Evolutionary conservation across 768 basidiomycete species (phyloP).

Genomic region (Lactarius trivialis): DNA sequence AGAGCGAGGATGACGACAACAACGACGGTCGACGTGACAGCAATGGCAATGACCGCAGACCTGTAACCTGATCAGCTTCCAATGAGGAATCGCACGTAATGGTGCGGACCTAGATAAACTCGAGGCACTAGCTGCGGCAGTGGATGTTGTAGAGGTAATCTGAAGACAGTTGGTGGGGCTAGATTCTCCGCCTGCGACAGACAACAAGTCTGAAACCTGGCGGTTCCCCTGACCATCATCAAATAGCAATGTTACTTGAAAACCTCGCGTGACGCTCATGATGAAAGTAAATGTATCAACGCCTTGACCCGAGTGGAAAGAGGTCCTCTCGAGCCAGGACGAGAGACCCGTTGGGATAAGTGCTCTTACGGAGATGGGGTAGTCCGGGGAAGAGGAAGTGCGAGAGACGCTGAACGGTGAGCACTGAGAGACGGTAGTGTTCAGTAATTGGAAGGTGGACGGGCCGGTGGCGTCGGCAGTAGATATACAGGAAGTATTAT

Average conservation of each 20-base stretch:
- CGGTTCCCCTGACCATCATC: conserved; percentile 35
- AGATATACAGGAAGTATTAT: conserved; percentile 39
- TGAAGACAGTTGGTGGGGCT: conserved; percentile 28
- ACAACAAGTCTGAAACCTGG: conserved; percentile 40
- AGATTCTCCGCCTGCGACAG: conserved; percentile 30
- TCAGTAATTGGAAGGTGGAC: conserved; percentile 31
- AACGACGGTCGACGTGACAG: not conserved
- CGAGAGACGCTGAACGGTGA: conserved; percentile 41
- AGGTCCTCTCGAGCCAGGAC: conserved; percentile 24
- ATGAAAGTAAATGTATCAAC: conserved; percentile 38
- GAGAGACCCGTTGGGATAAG: conserved; percentile 28
- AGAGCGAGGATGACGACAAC: conserved; percentile 5
- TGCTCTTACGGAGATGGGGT: conserved; percentile 37
- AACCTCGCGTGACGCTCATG: conserved; percentile 35
- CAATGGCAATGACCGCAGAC: conserved; percentile 10
- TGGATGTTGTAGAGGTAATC: not conserved
- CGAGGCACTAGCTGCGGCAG: not conserved
- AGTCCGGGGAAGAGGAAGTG: conserved; percentile 32
- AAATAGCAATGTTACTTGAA: conserved; percentile 40
- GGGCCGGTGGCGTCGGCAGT: conserved; percentile 9
- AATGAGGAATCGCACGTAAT: not conserved
- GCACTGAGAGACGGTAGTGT: conserved; percentile 40
- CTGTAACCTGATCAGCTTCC: conserved; percentile 1
- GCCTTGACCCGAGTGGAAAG: conserved; percentile 22
- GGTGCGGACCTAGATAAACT: conserved; percentile 2